Percentiles rank a stretch among this genome's conserved stretches.
Evolutionary conservation across 495 filamentous ascomycete genomes (phyloP).

Genomic region (Penicillium cosmopolitanum): DNA sequence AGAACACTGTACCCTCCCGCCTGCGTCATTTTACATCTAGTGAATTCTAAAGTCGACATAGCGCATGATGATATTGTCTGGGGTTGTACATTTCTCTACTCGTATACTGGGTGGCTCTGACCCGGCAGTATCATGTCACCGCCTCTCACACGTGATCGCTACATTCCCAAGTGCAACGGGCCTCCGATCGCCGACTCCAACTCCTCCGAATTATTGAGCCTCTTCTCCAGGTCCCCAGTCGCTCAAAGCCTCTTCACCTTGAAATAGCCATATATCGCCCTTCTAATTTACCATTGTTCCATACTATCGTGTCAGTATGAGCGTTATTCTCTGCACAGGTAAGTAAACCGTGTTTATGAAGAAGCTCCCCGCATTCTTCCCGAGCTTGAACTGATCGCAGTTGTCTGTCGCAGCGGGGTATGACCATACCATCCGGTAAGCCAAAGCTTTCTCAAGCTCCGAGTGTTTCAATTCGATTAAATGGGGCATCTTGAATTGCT

Average conservation of each 20-base stretch:
- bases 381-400: constrained; percentile 28
- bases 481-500: not conserved
- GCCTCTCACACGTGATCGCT: not conserved
- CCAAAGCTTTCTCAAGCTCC: constrained; percentile 3
- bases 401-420: constrained; percentile 74
- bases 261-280: not conserved
- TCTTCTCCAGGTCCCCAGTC: not conserved
- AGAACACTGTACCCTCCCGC: no score
- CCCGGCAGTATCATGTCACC: not conserved
- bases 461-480: not conserved
- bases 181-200: constrained; percentile 3
- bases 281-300: not conserved
- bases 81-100: no score
- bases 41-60: no score
- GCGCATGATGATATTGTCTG: no score
- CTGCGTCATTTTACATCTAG: no score
- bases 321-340: constrained; percentile 88
- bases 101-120: no score
- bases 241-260: constrained; percentile 5
- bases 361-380: constrained; percentile 30
- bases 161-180: not conserved
- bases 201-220: constrained; percentile 1
- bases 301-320: constrained; percentile 56
- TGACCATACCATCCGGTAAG: constrained; percentile 97
- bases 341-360: constrained; percentile 31